Base-by-base conservation (phyloP, 2,329 filamentous ascomycete genomes). In the Saccharata proteae region DNA sequence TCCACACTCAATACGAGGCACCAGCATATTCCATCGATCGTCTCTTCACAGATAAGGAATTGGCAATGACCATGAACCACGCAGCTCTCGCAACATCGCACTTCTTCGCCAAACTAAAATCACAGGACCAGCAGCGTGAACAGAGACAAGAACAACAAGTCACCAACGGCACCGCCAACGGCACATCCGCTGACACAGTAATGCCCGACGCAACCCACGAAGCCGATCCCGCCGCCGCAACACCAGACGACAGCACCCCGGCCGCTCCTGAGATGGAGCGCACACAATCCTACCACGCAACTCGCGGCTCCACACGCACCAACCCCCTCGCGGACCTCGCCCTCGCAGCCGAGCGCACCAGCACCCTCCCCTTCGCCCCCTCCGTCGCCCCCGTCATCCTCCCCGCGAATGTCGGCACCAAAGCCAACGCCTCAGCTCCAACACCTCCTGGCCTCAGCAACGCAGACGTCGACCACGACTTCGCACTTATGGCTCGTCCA, bases 31-130 rank as follows among this genome's bases (percentile, higher is more conserved):
- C 69, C 6, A 64, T 78, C 35, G 65, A 76, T 34, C 64, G 67
- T n/a, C 59, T 78, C 11, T 78, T 78, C 47, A 77, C 71, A 3
- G 73, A 78, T 38, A 77, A 77, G 55, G 74, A 78, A 49, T 63
- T 78, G 32, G 66, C 65, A 30, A 59, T 71, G 48, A 69, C 72
- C 34, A 72, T 71, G 38, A 74, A 74, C 42, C 64, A 67, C 26
- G 74, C 74, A 3, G 69, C 72, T 30, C 59, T 69, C 17, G 72
- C 71, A 4, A 67, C 74, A 1, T 62, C 67, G 22, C 52, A 64
- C 38, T 64, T 65, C 52, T 74, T 77, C 49, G 63, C 69, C 34
- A 69, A 70, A 34, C 68, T 68, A n/a, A 45, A 47, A 17, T 27
- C 34, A 45, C 52, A 55, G 45, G 48, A 50, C 22, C 40, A 49